Evolutionary conservation across 1,284 basidiomycete species (phyloP), one percentile per base, ranked within the genome.

Genomic region (Cystobasidium pallidum): DNA sequence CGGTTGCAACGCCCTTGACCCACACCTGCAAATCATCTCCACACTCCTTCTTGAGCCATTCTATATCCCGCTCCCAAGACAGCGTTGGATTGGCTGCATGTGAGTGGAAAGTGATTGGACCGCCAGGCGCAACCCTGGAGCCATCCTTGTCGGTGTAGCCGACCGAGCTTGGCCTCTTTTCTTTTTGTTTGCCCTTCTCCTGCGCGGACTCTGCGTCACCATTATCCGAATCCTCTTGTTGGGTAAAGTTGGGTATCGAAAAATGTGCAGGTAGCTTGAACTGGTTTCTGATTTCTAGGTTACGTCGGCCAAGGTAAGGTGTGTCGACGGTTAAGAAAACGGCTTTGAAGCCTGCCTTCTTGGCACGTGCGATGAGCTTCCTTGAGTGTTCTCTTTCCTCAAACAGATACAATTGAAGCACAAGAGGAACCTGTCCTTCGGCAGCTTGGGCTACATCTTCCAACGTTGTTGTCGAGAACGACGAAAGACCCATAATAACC

Each of bases 1-100:
- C 82, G 19, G 81, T 80, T 75, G 84, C 83, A 36, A 86, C 80
- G 4, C 79, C 84, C 78, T 82, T 85, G 74, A 85, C 77, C 72
- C 72, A 73, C 2, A 73, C 72, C 30, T 73, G 65, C 72, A 73
- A 54, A 21, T 68, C 66, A 26, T 36, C 30, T 28, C 72, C 72
- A 24, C 72, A 73, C 32, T 73, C 72, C 39, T 68, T 49, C 72
- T 73, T 73, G 3, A 73, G 64, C 72, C 72, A 73, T 30, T 67
- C 55, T 36, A 73, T 73, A 43, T 73, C 72, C 24, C 36, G 30
- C 32, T 73, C 72, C 72, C 72, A 73, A 0, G 41, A 61, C n/a
- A 73, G 28, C 2, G 72, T 73, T 19, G 72, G 72, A 36, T 73
- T 73, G 26, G 72, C 72, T 19, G 72, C 72, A 62, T 73, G 72